Base-by-base conservation (phyloP, 164 flowering plant species). In the Akebia trifoliata region DNA sequence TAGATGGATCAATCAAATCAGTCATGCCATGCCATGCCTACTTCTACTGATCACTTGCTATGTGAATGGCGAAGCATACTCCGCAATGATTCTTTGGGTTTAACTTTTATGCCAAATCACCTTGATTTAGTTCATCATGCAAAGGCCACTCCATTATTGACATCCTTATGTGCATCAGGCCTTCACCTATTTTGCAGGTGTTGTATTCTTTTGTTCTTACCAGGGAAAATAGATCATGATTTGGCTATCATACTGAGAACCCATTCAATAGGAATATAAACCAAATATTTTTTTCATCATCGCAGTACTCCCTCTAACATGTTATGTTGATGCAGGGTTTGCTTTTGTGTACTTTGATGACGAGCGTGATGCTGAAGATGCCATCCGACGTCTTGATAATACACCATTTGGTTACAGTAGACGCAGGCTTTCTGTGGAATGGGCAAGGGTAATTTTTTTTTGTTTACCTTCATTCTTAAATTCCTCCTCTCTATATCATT, bases 341-440 rank as follows among this genome's bases (percentile, higher is more conserved):
- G 97, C 98, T 37, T 93, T 93, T 81, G 94, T 90, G 32, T 90
- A 87, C 63, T 87, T 87, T 75, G 87, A 81, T 57, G 94, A 93
- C 66, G 96, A 93, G 50, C 92, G 83, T 57, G 98, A 93, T 80
- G 98, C 96, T 54, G 83, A 75, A 46, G 97, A 84, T 74, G 96
- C 98, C 21, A 90, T 93, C 48, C 87, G 78, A 8, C 77, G 73
- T 28, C 77, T 90, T 56, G 96, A 93, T 63, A 79, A 78, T 59
- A 44, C 45, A 5, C 83, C 92, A 32, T 93, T 93, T 75, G 97
- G 98, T 31, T 65, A 79, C 67, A 84, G 78, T 50, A 80, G 74
- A 72, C 90, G 97, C 30, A 76, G 69, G 67, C 69, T 93, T 8
- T 84, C 96, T 1, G 97, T 90, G 42, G 97, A 93, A 66, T 93